phyloP scores from a whole-genome alignment of 2,329 filamentous ascomycete species.

The Cladosporium oxysporum region DNA sequence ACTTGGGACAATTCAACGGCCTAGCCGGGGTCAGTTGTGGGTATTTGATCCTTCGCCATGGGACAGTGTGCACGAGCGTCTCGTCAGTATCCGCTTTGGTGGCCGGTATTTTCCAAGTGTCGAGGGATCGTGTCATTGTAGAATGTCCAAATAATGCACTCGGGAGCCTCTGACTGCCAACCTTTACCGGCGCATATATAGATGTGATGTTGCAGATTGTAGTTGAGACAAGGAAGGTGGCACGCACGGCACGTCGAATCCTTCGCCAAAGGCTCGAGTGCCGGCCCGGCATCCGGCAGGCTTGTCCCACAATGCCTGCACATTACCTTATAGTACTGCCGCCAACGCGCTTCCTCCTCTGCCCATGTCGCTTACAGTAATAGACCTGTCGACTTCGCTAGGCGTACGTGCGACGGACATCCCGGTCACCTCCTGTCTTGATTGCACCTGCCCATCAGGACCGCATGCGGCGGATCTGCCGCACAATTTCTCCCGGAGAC shows the following conservation, averaged over 20 bases:
- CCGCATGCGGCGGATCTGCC: background rate
- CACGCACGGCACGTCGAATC: background rate
- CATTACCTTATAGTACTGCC: too few relatives aligned
- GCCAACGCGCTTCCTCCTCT: background rate
- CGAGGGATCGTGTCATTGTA: too few relatives aligned
- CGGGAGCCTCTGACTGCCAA: too few relatives aligned
- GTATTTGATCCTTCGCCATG: background rate
- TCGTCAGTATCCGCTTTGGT: too few relatives aligned
- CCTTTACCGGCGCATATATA: too few relatives aligned
- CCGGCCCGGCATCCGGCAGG: slow-evolving; percentile 1
- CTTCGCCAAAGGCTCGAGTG: background rate
- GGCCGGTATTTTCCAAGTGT: too few relatives aligned
- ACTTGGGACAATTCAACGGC: too few relatives aligned
- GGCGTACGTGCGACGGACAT: background rate
- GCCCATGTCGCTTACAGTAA: background rate
- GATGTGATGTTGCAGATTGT: too few relatives aligned
- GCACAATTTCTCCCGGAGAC: too few relatives aligned
- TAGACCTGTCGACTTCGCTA: background rate
- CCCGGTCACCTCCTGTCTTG: background rate
- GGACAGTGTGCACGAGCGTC: background rate
- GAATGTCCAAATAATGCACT: too few relatives aligned
- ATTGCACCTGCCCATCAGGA: background rate
- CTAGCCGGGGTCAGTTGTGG: background rate
- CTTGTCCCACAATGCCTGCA: background rate
- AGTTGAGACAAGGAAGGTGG: too few relatives aligned